Base-by-base conservation (phyloP, 371 early-diverging fungal genomes). In the Phascolomyces articulosus region DNA sequence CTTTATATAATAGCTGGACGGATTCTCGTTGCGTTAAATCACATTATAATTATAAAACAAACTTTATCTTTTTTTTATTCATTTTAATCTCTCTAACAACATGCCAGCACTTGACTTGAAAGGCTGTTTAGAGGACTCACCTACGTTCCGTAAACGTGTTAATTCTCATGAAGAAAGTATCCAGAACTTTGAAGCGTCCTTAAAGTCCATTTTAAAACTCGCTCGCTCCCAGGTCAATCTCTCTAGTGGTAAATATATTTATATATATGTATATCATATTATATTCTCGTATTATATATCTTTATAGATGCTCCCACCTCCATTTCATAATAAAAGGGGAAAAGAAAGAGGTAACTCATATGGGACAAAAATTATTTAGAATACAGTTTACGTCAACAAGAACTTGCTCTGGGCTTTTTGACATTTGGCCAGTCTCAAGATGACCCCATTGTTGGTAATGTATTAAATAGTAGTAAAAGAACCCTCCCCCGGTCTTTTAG, bases 91-190 rank as follows among this genome's bases (percentile, higher is more conserved):
- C 0, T 0, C 1, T 2, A 34, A 0, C 34, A 9, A 34, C 6
- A 82, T 82, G 83, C 78, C 83, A 56, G 74, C 76, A n/a, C 75
- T 87, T 59, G 87, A 87, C 55, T 73, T 87, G 47, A 72, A 79
- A 49, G 84, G 81, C 29, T 87, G 87, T 67, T 70, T 83, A 61
- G 87, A 87, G 40, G 87, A 87, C 66, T 84, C 81, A 20, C 87
- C 87, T n/a, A 73, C 64, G 29, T 87, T 87, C 57, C 69, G 87
- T 66, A 83, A 78, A 56, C 82, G 85, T 40, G 76, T 87, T 34
- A 73, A 77, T 29, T 75, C 80, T 40, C 82, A 84, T 51, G 87
- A 87, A 62, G 87, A 87, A 53, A 82, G 85, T n/a, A 75, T 87
- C 29, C 69, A 79, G 10, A 77, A 82, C 26, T 79, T 87, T 63